phyloP scores from a whole-genome alignment of 176 grass and related monocot genomes.

The barley (Hordeum vulgare) region DNA sequence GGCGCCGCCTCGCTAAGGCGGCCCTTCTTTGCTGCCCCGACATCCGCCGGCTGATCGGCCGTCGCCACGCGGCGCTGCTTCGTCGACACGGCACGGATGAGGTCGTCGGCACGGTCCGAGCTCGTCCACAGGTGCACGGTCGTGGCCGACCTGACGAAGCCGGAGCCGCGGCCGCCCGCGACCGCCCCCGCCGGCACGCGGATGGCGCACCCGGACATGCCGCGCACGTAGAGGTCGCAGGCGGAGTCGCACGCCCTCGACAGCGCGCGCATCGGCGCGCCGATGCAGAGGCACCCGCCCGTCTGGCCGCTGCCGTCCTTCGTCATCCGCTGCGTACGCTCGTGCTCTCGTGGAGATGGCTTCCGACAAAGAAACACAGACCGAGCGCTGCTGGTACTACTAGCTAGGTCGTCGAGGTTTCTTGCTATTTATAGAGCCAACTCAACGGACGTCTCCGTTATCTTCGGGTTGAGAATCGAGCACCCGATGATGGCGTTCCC shows the following conservation, averaged over 20 bases:
- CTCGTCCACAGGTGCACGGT: not conserved
- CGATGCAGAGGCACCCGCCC: conserved; percentile 41
- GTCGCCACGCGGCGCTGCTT: conserved; percentile 16
- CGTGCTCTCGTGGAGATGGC: not conserved
- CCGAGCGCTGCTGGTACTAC: not conserved
- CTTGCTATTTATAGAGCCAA: not conserved
- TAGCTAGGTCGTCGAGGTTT: not conserved
- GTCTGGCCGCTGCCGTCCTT: not conserved
- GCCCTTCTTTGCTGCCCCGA: not conserved
- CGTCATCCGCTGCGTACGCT: conserved; percentile 2
- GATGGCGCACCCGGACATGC: conserved; percentile 40
- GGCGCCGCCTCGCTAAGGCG: not conserved
- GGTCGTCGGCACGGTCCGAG: conserved; percentile 33
- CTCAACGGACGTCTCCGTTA: not conserved
- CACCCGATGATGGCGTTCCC: not conserved
- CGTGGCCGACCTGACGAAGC: conserved; percentile 16
- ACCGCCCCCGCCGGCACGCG: not conserved
- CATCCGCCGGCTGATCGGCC: not conserved
- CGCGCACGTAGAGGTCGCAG: conserved; percentile 56
- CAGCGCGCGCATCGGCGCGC: conserved; percentile 38
- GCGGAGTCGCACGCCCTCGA: conserved; percentile 53
- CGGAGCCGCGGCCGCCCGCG: conserved; percentile 18
- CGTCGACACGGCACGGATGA: conserved; percentile 34
- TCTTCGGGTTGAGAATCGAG: not conserved
- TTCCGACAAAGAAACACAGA: not conserved